These are phyloP conservation scores for Coriolopsis trogii DNA, from an alignment of 1,284 basidiomycete species.

Conservation along the genomic window DNA sequence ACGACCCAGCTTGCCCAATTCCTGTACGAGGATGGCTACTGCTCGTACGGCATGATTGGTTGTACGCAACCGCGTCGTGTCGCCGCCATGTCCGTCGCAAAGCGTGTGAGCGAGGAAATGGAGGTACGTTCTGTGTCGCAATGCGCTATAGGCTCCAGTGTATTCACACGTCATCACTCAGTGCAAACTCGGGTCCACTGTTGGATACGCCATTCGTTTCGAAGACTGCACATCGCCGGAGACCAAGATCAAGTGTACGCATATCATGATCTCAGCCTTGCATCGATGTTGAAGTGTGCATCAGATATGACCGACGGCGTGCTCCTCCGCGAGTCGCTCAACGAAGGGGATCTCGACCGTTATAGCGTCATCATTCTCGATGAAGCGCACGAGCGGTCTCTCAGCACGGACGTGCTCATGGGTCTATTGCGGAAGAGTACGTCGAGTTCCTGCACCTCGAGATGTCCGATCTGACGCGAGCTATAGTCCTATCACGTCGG, in stretches of 20 bases:
- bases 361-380: conserved; percentile 97
- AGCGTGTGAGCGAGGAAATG: conserved; percentile 97
- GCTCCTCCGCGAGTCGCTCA: conserved; percentile 91
- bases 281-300: conserved; percentile 1
- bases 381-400: conserved; percentile 94
- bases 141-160: not conserved
- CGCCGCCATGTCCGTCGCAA: conserved; percentile 98
- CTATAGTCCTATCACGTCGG: conserved; percentile 83
- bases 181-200: conserved; percentile 86
- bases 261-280: not conserved
- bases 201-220: conserved; percentile 97
- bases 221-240: conserved; percentile 94
- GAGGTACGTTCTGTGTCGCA: conserved; percentile 56
- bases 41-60: conserved; percentile 84
- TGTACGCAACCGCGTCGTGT: conserved; percentile 98
- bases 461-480: conserved; percentile 11
- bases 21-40: conserved; percentile 95
- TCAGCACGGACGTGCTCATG: conserved; percentile 98
- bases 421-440: conserved; percentile 90
- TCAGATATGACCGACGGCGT: conserved; percentile 98
- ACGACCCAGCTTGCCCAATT: conserved; percentile 94
- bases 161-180: conserved; percentile 31
- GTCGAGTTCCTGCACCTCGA: conserved; percentile 30
- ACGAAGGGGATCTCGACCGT: conserved; percentile 93
- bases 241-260: conserved; percentile 93